Evolutionary conservation across 1,284 basidiomycete genomes (phyloP).

Genomic region (Sporisorium reilianum): DNA sequence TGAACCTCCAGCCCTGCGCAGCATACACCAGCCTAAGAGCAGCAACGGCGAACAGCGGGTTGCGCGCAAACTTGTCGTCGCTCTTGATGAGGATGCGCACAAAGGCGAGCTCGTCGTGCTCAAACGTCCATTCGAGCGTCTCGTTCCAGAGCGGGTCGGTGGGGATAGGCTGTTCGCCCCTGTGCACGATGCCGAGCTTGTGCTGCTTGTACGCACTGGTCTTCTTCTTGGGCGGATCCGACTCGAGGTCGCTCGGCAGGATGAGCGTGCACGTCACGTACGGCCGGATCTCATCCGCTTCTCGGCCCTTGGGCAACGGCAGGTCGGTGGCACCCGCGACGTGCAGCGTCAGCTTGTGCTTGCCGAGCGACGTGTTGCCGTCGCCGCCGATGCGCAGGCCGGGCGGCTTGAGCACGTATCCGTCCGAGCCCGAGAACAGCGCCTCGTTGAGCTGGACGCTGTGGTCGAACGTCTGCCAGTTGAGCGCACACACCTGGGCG

Average conservation of each 20-base stretch:
- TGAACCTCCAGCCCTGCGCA: conserved; percentile 71
- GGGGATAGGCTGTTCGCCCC: conserved; percentile 52
- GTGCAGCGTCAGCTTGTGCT: conserved; percentile 44
- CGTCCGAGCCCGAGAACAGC: conserved; percentile 75
- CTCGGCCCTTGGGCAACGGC: conserved; percentile 47
- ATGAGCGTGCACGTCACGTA: conserved; percentile 64
- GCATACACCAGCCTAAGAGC: conserved; percentile 44
- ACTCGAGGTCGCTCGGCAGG: conserved; percentile 37
- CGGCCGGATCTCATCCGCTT: conserved; percentile 56
- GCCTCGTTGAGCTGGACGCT: conserved; percentile 74
- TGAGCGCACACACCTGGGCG: conserved; percentile 76
- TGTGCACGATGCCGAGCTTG: conserved; percentile 51
- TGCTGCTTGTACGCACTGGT: conserved; percentile 57
- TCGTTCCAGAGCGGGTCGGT: conserved; percentile 60
- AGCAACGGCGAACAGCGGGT: conserved; percentile 59
- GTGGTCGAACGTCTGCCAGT: conserved; percentile 74
- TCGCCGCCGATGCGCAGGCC: conserved; percentile 51
- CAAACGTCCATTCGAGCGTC: conserved; percentile 55
- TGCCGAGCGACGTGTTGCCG: conserved; percentile 49
- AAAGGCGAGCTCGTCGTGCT: conserved; percentile 58
- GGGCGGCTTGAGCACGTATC: conserved; percentile 75
- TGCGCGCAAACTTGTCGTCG: conserved; percentile 59
- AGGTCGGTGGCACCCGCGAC: conserved; percentile 61
- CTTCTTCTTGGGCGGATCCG: conserved; percentile 55
- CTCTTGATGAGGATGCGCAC: conserved; percentile 61